phyloP scores from a whole-genome alignment of 495 filamentous ascomycete genomes.

The Hypoxylon crocopeplum region DNA sequence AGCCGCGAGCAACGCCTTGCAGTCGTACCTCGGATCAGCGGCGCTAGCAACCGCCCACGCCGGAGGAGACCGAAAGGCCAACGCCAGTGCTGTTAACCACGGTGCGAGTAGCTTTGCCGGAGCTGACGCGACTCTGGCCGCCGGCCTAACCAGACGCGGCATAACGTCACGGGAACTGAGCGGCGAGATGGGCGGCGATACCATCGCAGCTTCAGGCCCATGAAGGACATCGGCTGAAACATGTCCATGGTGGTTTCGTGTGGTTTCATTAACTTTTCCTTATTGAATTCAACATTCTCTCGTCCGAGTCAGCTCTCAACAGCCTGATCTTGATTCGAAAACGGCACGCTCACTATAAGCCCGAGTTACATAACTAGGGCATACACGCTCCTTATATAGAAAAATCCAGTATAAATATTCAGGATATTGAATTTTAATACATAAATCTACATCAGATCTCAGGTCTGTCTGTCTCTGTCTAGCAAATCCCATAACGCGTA shows the following conservation, averaged over 20 bases:
- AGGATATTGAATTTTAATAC: neutral
- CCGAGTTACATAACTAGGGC: too few species aligned
- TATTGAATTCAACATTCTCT: slow-evolving; percentile 35
- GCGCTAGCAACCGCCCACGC: neutral
- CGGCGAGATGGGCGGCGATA: slow-evolving; percentile 64
- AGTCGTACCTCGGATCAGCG: slow-evolving; percentile 37
- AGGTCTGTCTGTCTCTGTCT: too few species aligned
- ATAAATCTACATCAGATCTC: neutral
- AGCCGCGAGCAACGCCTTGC: slow-evolving; percentile 43
- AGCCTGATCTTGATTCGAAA: slow-evolving; percentile 9
- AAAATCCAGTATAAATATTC: neutral
- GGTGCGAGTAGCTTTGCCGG: neutral
- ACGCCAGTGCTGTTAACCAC: neutral
- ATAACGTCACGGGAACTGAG: slow-evolving; percentile 57
- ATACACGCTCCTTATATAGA: too few species aligned
- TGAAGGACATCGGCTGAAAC: neutral
- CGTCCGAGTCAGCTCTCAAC: slow-evolving; percentile 27
- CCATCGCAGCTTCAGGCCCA: slow-evolving; percentile 22
- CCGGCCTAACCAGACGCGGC: slow-evolving; percentile 44
- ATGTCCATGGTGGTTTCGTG: neutral
- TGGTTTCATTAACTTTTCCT: neutral
- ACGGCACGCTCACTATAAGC: too few species aligned
- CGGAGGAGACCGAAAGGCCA: neutral
- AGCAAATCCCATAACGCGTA: slow-evolving; percentile 23
- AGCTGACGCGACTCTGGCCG: neutral